A percentile compares a stretch with the other conserved stretches of the same genome.
phyloP scores from a whole-genome alignment of 2,329 filamentous ascomycete genomes.

The Bertia moriformis region DNA sequence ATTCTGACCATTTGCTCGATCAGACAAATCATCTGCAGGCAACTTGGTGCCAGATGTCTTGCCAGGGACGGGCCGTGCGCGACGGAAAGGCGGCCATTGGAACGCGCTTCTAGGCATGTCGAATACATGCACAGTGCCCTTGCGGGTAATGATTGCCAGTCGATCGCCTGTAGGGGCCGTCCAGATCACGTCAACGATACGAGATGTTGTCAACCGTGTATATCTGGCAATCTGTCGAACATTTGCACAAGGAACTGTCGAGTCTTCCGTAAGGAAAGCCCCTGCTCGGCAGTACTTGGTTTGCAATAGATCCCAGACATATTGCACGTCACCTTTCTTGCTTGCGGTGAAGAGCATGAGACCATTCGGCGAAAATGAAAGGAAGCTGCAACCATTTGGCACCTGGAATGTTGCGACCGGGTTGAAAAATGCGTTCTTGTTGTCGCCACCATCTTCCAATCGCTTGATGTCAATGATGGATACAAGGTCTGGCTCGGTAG shows the following conservation, averaged over 20 bases:
- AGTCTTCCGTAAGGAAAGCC: conserved; percentile 18
- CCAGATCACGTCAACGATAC: conserved; percentile 47
- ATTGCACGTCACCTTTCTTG: conserved; percentile 30
- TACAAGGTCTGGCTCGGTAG: conserved; percentile 24
- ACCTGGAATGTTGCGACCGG: conserved; percentile 27
- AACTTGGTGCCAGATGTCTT: conserved; percentile 4
- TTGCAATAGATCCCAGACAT: conserved; percentile 33
- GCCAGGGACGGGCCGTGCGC: conserved; percentile 18
- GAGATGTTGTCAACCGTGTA: conserved; percentile 41
- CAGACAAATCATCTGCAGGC: conserved; percentile 3
- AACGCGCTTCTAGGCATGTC: conserved; percentile 39
- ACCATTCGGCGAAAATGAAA: conserved; percentile 29
- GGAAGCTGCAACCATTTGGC: conserved; percentile 29
- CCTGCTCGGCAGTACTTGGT: conserved; percentile 22
- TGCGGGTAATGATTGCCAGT: conserved; percentile 44
- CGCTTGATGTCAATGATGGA: conserved; percentile 26
- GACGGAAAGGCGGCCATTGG: conserved; percentile 38
- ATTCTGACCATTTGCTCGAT: conserved; percentile 8
- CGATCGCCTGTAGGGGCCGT: conserved; percentile 35
- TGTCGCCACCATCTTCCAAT: conserved; percentile 18
- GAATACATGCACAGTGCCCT: conserved; percentile 50
- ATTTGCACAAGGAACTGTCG: conserved; percentile 10
- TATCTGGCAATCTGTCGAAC: conserved; percentile 43
- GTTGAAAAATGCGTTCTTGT: conserved; percentile 14
- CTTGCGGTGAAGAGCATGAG: conserved; percentile 28